Base-by-base conservation (phyloP, 768 basidiomycete species). In the Mycena venus region DNA sequence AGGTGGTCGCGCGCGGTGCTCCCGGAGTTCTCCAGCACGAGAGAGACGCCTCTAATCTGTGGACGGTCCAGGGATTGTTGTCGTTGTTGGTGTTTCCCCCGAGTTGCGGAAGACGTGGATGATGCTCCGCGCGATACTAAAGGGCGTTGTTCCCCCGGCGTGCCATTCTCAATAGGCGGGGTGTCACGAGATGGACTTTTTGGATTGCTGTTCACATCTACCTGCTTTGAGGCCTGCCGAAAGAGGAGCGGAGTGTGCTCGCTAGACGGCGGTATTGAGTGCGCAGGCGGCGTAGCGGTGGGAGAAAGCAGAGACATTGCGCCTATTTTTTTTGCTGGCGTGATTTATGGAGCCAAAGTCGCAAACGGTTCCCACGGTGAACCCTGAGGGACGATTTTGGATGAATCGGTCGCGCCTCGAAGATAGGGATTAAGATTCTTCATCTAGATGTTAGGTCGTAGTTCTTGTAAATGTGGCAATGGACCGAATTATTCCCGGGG, bases 1-100 rank as follows among this genome's bases (percentile, higher is more conserved):
- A 88, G 81, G 66, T 88, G 88, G 76, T 88, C 88, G 23, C 88
- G 80, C n/a, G 87, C 87, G 31, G 87, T 86, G 53, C 80, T 83
- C 3, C 87, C 87, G 34, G 81, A 80, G 71, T 88, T 88, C 78
- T 87, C 82, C 21, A 88, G 75, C 32, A 56, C 44, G 2, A 76
- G 53, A 6, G 72, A 51, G 3, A 72, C 62, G 6, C 14, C 44
- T 3, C 17, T 5, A 11, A 31, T 36, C 23, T 23, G 29, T 15
- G 44, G n/a, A 17, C 12, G 7, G 5, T 49, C 49, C 2, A 29
- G 10, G 12, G n/a, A 19, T 21, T 32, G n/a, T n/a, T n/a, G 36
- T 8, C 23, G 32, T 36, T 38, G 21, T 11, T 25, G 19, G 23
- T 36, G 8, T 8, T 3, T 29, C 36, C 17, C 51, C 25, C 27